Evolutionary conservation across 2,329 filamentous ascomycete species (phyloP).

Genomic region (Monosporascus sp.): DNA sequence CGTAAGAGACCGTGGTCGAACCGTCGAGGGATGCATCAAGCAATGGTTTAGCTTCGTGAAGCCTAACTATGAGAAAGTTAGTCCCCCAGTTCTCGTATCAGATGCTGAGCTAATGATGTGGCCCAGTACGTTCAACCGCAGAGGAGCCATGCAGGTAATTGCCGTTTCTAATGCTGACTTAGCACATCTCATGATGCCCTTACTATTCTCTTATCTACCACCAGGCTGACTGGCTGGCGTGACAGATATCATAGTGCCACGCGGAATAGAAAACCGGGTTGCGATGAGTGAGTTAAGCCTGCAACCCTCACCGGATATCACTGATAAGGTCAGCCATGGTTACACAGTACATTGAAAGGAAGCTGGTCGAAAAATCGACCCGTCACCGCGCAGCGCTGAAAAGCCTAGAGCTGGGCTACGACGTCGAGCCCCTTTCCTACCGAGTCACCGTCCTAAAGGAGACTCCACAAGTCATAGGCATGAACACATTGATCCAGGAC

Average conservation of each 20-base stretch:
- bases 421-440: slow-evolving; percentile 65
- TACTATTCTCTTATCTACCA: slow-evolving; percentile 7
- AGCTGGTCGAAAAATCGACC: slow-evolving; percentile 77
- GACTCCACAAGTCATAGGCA: slow-evolving; percentile 75
- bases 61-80: slow-evolving; percentile 81
- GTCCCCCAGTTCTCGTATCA: background rate
- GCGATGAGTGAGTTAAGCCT: slow-evolving; percentile 61
- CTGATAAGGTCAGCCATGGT: slow-evolving; percentile 64
- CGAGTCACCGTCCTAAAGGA: slow-evolving; percentile 70
- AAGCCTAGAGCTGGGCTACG: slow-evolving; percentile 66
- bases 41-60: slow-evolving; percentile 98
- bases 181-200: background rate
- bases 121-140: slow-evolving; percentile 82
- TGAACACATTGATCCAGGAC: slow-evolving; percentile 86
- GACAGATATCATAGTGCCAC: slow-evolving; percentile 83
- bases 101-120: slow-evolving; percentile 8
- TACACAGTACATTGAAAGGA: slow-evolving; percentile 84
- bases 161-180: background rate
- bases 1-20: slow-evolving; percentile 80
- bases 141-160: slow-evolving; percentile 69
- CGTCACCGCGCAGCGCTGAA: slow-evolving; percentile 75
- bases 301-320: background rate
- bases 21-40: slow-evolving; percentile 93
- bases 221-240: slow-evolving; percentile 1
- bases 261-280: slow-evolving; percentile 90